These are phyloP conservation scores for Yamadazyma ubonensis DNA, from an alignment of 805 yeast genomes.

Conservation along the genomic window DNA sequence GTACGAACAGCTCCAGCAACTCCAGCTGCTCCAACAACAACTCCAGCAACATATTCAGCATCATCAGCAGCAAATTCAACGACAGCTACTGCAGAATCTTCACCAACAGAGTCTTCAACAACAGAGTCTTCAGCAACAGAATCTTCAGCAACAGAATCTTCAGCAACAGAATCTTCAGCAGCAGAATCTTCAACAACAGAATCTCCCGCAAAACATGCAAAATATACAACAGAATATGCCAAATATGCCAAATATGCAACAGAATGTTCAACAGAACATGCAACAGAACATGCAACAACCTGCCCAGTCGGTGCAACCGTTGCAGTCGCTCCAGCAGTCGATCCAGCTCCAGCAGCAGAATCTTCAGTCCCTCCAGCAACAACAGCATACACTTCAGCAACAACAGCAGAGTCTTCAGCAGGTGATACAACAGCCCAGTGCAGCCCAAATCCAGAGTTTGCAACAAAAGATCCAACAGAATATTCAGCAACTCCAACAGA, in stretches of 20 bases:
- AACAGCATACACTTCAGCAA: not conserved
- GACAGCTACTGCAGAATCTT: not conserved
- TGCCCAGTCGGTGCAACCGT: too few species aligned
- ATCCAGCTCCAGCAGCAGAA: constrained; percentile 1
- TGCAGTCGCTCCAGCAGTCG: not conserved
- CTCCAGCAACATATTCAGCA: not conserved
- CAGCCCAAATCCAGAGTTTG: too few species aligned
- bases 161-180: not conserved
- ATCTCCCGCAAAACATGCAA: too few species aligned
- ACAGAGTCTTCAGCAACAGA: constrained; percentile 1
- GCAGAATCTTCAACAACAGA: constrained; percentile 1
- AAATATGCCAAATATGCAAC: too few species aligned
- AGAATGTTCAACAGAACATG: not conserved
- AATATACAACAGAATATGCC: not conserved
- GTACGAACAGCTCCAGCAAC: constrained; percentile 2
- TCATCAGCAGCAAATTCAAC: constrained; percentile 1
- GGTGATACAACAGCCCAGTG: too few species aligned
- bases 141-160: not conserved
- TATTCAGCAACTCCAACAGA: not conserved
- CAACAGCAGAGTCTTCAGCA: not conserved
- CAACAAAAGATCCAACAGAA: not conserved
- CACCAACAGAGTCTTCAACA: not conserved
- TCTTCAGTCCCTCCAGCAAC: constrained; percentile 2
- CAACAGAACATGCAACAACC: too few species aligned
- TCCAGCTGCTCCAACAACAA: constrained; percentile 1